Percentiles rank a stretch among this genome's conserved stretches.
Conservation (phyloP, 129 eudicot genomes). For the Deinandra increscens region DNA sequence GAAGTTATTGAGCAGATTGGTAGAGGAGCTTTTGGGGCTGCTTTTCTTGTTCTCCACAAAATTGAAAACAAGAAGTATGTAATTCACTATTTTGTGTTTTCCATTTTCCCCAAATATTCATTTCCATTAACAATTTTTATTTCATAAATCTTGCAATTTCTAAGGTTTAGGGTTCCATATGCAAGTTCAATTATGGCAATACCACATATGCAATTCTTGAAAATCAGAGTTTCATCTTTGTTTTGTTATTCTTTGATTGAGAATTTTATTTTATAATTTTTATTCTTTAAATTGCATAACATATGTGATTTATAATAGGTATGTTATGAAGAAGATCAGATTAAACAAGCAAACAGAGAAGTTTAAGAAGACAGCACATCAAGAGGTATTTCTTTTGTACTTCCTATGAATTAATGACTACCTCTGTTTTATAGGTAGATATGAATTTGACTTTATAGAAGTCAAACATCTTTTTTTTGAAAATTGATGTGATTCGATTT, state of each 20-base stretch:
- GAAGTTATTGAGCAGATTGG: slow-evolving; percentile 98
- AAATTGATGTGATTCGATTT: slow-evolving; percentile 11
- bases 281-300: slow-evolving; percentile 8
- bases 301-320: slow-evolving; percentile 46
- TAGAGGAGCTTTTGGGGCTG: slow-evolving; percentile 90
- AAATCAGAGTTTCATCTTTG: background rate
- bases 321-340: slow-evolving; percentile 87
- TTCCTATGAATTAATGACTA: slow-evolving; percentile 7
- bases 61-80: slow-evolving; percentile 74
- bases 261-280: background rate
- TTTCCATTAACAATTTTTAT: slow-evolving; percentile 16
- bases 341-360: slow-evolving; percentile 85
- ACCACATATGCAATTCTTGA: slow-evolving; percentile 4
- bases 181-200: slow-evolving; percentile 9
- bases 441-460: slow-evolving; percentile 18
- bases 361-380: slow-evolving; percentile 79
- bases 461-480: slow-evolving; percentile 12
- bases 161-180: slow-evolving; percentile 25
- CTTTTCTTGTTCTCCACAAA: slow-evolving; percentile 90
- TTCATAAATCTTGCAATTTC: background rate
- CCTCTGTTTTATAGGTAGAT: slow-evolving; percentile 16
- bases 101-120: slow-evolving; percentile 3
- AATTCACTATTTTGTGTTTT: too few relatives aligned
- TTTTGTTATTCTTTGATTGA: background rate
- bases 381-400: slow-evolving; percentile 56